Base-by-base conservation (phyloP, 1,139 yeast species). In the Casaregolazyma lundiana region DNA sequence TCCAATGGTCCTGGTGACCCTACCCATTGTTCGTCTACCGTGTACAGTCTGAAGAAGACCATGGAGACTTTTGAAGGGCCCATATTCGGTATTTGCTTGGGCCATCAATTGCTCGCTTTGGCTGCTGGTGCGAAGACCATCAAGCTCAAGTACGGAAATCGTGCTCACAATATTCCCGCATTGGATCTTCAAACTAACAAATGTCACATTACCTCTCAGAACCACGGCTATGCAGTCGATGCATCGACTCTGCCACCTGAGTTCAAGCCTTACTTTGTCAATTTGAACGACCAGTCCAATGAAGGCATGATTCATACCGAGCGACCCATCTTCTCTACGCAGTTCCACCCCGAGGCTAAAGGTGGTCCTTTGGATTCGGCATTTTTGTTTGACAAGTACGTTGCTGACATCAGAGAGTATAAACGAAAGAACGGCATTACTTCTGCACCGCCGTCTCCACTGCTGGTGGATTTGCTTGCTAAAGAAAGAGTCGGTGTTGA, bases 1-100 rank as follows among this genome's bases (percentile, higher is more conserved):
- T 87, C 97, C 44, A 92, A 92, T 66, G 98, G 98, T 45, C 98
- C 98, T 42, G 98, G 98, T 62, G 97, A 92, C 70, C 98, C 98
- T 64, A 86, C 95, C 46, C 95, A 87, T 69, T 90, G 97, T 72
- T 68, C 84, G 37, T 65, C 79, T 39, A 92, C 98, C 13, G 88
- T 87, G 41, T 77, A 76, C 58, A 80, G 83, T 69, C 76, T 92
- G 67, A 78, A 76, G 62, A 73, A 78, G 63, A 79, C 94, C 49
- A 82, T 92, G 82, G 76, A 77, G 38, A 64, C 76, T 50, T 76
- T 72, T 53, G 77, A 85, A 36, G 78, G 94, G 53, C 98, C 98
- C 49, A 86, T 92, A 55, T 90, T 92, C 64, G 98, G 98, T 55
- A 92, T 92, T 63, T 92, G 98, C 69, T n/a, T 26, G 16, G 99